These are phyloP conservation scores for Saccharum officinarum DNA, from an alignment of 176 grass and related monocot species.

Conservation along the genomic window DNA sequence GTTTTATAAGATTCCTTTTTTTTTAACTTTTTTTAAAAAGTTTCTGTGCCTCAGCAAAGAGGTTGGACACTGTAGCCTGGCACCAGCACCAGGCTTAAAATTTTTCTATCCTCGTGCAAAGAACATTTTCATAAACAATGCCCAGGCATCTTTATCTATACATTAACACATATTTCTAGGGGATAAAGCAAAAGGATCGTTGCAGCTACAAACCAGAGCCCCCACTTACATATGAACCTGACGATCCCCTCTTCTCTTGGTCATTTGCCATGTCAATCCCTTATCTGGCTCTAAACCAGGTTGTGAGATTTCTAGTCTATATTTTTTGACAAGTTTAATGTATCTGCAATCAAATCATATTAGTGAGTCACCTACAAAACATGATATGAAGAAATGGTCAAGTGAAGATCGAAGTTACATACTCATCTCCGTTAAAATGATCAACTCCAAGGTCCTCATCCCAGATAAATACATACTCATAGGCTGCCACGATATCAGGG, in stretches of 20 bases:
- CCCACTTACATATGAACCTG: conserved; percentile 86
- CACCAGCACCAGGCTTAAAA: not conserved
- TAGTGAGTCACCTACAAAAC: not conserved
- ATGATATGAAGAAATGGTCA: not conserved
- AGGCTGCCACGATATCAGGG: conserved; percentile 87
- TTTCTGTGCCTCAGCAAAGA: not conserved
- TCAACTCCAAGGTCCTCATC: conserved; percentile 94
- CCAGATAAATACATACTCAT: conserved; percentile 94
- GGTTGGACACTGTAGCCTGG: not conserved
- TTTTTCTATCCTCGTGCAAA: not conserved
- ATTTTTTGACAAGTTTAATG: conserved; percentile 91
- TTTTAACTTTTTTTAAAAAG: not conserved
- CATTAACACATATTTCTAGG: not conserved
- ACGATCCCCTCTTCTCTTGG: conserved; percentile 81
- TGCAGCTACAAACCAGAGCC: conserved; percentile 26
- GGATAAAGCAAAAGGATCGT: not conserved
- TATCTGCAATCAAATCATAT: conserved; percentile 47
- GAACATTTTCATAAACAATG: conserved; percentile 15
- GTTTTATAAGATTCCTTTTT: not conserved
- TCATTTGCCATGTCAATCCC: conserved; percentile 94
- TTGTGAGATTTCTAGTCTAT: conserved; percentile 87
- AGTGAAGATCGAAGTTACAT: conserved; percentile 33
- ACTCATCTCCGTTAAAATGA: conserved; percentile 91
- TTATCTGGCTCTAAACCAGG: conserved; percentile 82
- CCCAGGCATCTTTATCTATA: not conserved